Percentiles rank a stretch among this genome's conserved stretches.
phyloP scores from a whole-genome alignment of 495 filamentous ascomycete genomes.

The Neurospora sublineolata region DNA sequence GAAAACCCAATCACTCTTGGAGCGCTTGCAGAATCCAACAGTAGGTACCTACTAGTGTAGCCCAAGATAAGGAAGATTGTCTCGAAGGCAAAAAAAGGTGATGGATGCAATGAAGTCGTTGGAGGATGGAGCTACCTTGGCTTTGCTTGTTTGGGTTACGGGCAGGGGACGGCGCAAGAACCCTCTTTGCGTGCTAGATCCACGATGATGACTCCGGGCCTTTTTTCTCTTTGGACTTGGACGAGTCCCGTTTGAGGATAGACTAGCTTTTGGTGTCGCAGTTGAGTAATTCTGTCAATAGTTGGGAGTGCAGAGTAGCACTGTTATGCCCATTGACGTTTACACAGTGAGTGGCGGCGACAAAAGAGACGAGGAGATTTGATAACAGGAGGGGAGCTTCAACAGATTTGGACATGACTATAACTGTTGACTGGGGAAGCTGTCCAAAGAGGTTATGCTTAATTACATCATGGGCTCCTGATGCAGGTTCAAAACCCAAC shows the following conservation, averaged over 20 bases:
- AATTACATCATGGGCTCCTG: constrained; percentile 22
- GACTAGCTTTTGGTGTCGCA: not conserved
- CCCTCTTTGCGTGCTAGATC: not conserved
- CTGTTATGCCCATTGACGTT: not conserved
- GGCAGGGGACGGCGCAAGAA: not conserved
- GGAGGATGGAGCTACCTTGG: not conserved
- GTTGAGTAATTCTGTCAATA: not conserved
- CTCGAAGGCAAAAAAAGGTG: not conserved
- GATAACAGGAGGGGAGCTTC: not conserved
- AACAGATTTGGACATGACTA: not conserved
- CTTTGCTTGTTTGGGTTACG: not conserved
- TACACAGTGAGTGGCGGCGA: not conserved
- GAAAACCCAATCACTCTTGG: not conserved
- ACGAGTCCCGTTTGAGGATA: not conserved
- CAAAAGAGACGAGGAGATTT: not conserved
- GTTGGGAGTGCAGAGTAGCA: not conserved
- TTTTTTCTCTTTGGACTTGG: not conserved
- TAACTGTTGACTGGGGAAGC: not conserved
- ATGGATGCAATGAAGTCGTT: not conserved
- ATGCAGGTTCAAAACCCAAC: constrained; percentile 6
- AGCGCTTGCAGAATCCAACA: not conserved
- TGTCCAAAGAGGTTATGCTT: constrained; percentile 3
- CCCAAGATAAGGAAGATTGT: not conserved
- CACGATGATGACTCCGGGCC: not conserved
- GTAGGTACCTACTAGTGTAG: too few species aligned